These are phyloP conservation scores for Naganishia randhawae DNA, from an alignment of 768 basidiomycete species.

Conservation along the genomic window DNA sequence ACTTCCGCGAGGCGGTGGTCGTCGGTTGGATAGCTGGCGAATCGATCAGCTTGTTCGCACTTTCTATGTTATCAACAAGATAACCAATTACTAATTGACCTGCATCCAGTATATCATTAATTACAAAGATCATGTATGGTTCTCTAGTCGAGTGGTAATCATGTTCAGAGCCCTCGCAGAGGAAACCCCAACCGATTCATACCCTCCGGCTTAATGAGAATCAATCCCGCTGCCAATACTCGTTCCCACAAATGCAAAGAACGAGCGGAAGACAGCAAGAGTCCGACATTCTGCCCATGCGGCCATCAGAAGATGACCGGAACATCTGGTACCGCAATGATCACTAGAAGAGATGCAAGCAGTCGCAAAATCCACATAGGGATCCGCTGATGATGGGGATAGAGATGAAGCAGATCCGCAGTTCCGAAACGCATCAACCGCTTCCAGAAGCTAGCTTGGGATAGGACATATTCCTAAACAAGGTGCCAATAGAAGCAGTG, in stretches of 20 bases:
- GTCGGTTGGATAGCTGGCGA: not conserved
- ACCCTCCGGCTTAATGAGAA: constrained; percentile 24
- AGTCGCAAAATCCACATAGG: constrained; percentile 15
- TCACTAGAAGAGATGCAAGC: constrained; percentile 18
- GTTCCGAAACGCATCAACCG: not conserved
- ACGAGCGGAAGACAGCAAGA: constrained; percentile 18
- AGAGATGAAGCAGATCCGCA: not conserved
- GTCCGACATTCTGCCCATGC: constrained; percentile 15
- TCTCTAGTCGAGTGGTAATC: constrained; percentile 24
- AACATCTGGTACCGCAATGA: constrained; percentile 22
- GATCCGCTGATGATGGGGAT: constrained; percentile 22
- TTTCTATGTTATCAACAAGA: not conserved
- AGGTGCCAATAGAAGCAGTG: constrained; percentile 4
- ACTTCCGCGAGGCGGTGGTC: no score
- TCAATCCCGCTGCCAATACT: constrained; percentile 21
- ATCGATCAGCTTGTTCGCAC: not conserved
- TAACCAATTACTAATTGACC: no score
- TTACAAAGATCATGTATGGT: constrained; percentile 20
- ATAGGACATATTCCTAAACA: not conserved
- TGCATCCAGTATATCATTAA: no score
- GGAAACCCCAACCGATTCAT: constrained; percentile 23
- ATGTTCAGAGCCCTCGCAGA: constrained; percentile 22
- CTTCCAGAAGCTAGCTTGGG: not conserved
- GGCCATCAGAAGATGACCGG: constrained; percentile 14
- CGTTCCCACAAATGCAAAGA: constrained; percentile 7